These are phyloP conservation scores for Durusdinium trenchii DNA, from an alignment of 73 alveolate species.

Conservation along the genomic window DNA sequence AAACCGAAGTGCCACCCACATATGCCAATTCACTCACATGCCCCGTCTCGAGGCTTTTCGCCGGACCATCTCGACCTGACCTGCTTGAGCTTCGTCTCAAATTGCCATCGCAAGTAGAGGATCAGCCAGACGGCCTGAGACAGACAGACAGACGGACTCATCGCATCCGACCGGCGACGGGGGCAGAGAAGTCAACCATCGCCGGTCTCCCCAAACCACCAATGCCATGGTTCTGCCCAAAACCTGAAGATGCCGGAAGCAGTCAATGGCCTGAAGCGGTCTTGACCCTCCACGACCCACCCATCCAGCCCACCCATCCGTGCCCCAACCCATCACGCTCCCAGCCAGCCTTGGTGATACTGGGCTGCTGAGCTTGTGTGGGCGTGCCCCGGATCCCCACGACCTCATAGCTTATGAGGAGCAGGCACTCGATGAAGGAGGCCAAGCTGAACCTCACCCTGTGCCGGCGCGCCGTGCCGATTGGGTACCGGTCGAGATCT, in stretches of 20 bases:
- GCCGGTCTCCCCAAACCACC: too few species aligned
- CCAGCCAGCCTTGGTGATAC: slow-evolving; percentile 37
- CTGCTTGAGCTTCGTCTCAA: slow-evolving; percentile 62
- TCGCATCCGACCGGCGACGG: too few species aligned
- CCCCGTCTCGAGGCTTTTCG: too few species aligned
- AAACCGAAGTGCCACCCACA: not conserved
- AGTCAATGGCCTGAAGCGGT: too few species aligned
- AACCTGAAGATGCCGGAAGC: too few species aligned
- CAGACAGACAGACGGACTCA: not conserved
- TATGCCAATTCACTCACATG: not conserved
- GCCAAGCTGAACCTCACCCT: slow-evolving; percentile 48
- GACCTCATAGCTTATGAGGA: slow-evolving; percentile 65
- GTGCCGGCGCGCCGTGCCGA: too few species aligned
- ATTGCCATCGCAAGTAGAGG: slow-evolving; percentile 78
- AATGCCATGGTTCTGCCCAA: too few species aligned
- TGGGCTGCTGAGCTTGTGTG: slow-evolving; percentile 70
- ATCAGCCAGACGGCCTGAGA: slow-evolving; percentile 63
- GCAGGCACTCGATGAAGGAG: slow-evolving; percentile 67
- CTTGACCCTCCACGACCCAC: not conserved
- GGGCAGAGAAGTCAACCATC: too few species aligned
- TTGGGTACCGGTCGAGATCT: too few species aligned
- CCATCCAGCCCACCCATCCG: not conserved
- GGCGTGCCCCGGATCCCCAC: slow-evolving; percentile 76
- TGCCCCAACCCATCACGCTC: not conserved
- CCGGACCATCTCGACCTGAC: not conserved